Conservation (phyloP, 1,284 basidiomycete genomes). For the Exsudoporus floridanus region DNA sequence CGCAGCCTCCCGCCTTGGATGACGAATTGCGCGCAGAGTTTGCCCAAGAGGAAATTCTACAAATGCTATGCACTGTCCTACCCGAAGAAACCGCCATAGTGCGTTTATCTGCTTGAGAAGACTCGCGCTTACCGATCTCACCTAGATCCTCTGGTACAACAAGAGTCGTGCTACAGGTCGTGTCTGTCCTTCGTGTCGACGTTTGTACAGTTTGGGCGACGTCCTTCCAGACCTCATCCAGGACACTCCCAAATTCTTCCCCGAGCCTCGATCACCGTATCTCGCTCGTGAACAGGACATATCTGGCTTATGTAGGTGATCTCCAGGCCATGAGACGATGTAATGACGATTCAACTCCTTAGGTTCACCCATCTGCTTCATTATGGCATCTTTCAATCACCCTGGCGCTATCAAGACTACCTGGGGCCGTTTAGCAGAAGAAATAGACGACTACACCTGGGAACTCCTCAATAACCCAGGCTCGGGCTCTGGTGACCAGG, state of each 20-base stretch:
- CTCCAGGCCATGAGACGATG: not conserved
- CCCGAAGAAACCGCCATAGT: slow-evolving; percentile 72
- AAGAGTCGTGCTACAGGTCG: slow-evolving; percentile 66
- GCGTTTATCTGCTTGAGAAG: slow-evolving; percentile 23
- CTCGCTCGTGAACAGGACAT: slow-evolving; percentile 63
- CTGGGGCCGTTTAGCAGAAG: slow-evolving; percentile 67
- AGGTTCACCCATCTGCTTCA: slow-evolving; percentile 77
- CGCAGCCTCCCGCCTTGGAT: slow-evolving; percentile 58
- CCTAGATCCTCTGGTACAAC: slow-evolving; percentile 82
- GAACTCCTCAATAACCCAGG: slow-evolving; percentile 51
- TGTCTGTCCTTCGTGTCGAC: slow-evolving; percentile 72
- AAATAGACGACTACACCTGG: slow-evolving; percentile 68
- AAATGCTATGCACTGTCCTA: slow-evolving; percentile 67
- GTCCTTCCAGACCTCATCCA: slow-evolving; percentile 50
- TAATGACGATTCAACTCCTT: slow-evolving; percentile 4
- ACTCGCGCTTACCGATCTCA: not conserved
- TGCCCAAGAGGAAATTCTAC: slow-evolving; percentile 64
- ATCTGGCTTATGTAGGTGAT: slow-evolving; percentile 68
- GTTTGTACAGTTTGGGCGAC: slow-evolving; percentile 69
- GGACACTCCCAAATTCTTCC: slow-evolving; percentile 26
- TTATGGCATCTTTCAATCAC: slow-evolving; percentile 65
- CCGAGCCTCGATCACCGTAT: slow-evolving; percentile 40
- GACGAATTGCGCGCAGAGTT: slow-evolving; percentile 70
- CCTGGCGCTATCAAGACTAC: slow-evolving; percentile 62
- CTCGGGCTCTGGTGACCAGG: slow-evolving; percentile 43